Base-by-base conservation (phyloP, 331 rosid species). In the Saraca asoca region DNA sequence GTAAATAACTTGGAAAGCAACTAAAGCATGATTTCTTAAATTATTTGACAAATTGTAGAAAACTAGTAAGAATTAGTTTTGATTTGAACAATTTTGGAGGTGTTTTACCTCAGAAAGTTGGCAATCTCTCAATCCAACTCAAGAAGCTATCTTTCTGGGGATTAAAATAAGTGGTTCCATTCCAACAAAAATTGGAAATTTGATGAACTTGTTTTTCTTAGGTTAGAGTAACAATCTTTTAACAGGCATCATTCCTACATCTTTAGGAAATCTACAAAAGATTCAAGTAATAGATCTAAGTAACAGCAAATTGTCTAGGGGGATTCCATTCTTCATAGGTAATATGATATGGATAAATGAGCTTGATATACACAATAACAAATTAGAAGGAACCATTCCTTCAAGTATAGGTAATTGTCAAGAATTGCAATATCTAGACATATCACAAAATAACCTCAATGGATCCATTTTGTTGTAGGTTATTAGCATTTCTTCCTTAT, bases 271-370 rank as follows among this genome's bases (percentile, higher is more conserved):
- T 0, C 39, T 75, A 6, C 43, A 4, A 0, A 62, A 46, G 0
- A 19, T 75, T 24, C 18, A 5, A 5, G 0, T 0, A 0, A 14
- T 79, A 58, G 0, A 0, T 9, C 9, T 75, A 9, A 0, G 0
- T 1, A 0, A 0, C 14, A 75, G 75, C 13, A 42, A 0, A 7
- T 55, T 80, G 34, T 54, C 66, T 0, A 72, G 78, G 4, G 5
- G 20, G 9, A 51, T 73, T 7, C 78, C 84, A 41, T 31, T 54
- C 6, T 60, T 71, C 43, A 2, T 80, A 5, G 78, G 81, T 7
- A 79, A 79, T 31, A 41, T 75, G 18, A 74, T 69, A 9, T 0
- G 0, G 0, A 4, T 75, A 15, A 3, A 12, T 7, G 0, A 3
- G 12, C 64, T 80, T 9, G 0, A 0, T 2, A 11, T 80, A 55